These are phyloP conservation scores for Penicillium sp. DNA, from an alignment of 2,329 filamentous ascomycete species.

Conservation along the genomic window DNA sequence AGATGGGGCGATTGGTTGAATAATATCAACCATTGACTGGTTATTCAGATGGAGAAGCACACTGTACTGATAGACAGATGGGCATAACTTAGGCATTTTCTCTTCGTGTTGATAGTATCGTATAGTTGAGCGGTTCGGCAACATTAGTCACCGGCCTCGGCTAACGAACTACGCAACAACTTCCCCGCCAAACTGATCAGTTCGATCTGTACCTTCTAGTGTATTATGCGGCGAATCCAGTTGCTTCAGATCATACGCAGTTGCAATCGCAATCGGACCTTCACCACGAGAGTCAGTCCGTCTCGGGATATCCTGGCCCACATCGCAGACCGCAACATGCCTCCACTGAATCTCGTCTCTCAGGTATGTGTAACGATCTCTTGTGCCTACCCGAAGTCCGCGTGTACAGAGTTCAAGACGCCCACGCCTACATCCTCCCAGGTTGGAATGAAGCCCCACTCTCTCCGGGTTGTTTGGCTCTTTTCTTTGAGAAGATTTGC, in stretches of 20 bases:
- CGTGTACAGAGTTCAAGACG: slow-evolving; percentile 1
- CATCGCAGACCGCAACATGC: slow-evolving; percentile 14
- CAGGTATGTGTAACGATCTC: slow-evolving; percentile 19
- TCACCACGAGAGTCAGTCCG: slow-evolving; percentile 1
- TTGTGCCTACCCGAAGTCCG: slow-evolving; percentile 8
- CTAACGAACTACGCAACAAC: background rate
- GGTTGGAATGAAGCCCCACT: background rate
- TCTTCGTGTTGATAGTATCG: background rate
- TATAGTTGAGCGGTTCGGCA: background rate
- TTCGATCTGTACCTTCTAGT: background rate
- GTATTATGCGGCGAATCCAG: slow-evolving; percentile 5
- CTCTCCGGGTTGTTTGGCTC: background rate
- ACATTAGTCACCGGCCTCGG: background rate
- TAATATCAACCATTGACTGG: slow-evolving; percentile 3
- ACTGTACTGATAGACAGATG: slow-evolving; percentile 13
- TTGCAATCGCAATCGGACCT: background rate
- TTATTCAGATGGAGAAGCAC: slow-evolving; percentile 3
- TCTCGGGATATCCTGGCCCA: background rate
- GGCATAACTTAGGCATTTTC: background rate
- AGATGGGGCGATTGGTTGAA: background rate
- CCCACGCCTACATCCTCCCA: background rate
- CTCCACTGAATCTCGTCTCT: slow-evolving; percentile 24
- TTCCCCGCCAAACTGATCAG: background rate
- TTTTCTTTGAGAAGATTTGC: background rate
- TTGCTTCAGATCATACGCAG: slow-evolving; percentile 2